Evolutionary conservation across 345 rosid species (phyloP).

Genomic region (Ricinus communis): DNA sequence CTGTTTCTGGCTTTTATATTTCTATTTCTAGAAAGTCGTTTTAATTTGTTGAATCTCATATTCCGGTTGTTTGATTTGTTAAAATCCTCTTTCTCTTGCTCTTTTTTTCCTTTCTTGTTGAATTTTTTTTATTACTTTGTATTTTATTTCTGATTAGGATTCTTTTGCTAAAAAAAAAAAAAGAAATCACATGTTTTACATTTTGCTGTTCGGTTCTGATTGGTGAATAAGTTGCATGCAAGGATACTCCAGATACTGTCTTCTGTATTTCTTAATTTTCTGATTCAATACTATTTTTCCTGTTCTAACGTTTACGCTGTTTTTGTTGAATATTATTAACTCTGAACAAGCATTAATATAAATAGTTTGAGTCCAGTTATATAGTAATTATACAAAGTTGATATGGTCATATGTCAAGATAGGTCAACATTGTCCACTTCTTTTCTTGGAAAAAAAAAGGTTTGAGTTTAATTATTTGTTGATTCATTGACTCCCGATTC

Average conservation of each 20-base stretch:
- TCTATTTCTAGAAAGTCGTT: neutral
- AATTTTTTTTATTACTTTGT: neutral
- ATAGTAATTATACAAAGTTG: constrained; percentile 12
- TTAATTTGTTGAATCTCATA: neutral
- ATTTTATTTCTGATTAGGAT: neutral
- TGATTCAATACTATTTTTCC: neutral
- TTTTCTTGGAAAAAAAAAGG: constrained; percentile 14
- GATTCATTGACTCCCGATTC: constrained; percentile 29
- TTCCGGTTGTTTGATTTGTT: constrained; percentile 2
- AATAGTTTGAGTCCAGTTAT: constrained; percentile 3
- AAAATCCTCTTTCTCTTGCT: neutral
- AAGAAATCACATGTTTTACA: no score
- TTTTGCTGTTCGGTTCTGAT: neutral
- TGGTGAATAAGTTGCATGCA: constrained; percentile 13
- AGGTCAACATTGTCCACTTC: constrained; percentile 10
- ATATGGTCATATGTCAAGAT: constrained; percentile 23
- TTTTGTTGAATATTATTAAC: constrained; percentile 19
- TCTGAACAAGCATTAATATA: constrained; percentile 17
- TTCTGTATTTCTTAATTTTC: neutral
- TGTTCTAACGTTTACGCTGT: constrained; percentile 3
- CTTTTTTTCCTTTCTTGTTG: neutral
- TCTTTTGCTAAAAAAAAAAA: no score
- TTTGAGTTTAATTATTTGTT: constrained; percentile 1
- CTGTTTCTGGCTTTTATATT: neutral
- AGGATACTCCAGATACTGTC: no score